phyloP scores from a whole-genome alignment of 257 asterid genomes.

The Gentiana dahurica region DNA sequence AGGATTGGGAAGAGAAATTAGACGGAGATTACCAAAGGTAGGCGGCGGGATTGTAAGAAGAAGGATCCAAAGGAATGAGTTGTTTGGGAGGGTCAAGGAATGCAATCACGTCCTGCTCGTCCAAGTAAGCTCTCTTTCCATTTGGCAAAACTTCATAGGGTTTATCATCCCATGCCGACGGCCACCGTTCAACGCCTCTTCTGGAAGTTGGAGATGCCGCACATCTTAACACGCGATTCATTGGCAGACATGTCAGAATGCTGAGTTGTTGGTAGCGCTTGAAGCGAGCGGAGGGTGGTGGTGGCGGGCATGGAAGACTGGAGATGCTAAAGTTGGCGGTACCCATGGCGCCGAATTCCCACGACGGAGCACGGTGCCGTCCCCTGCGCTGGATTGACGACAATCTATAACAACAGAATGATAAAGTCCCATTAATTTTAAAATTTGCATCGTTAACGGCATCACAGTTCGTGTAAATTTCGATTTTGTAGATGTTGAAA shows the following conservation, averaged over 20 bases:
- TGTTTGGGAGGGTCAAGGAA: conserved; percentile 72
- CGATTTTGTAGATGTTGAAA: no score
- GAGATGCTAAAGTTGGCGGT: not conserved
- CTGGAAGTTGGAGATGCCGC: not conserved
- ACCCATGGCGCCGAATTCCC: not conserved
- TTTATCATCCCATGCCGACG: conserved; percentile 36
- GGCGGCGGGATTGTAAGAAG: conserved; percentile 68
- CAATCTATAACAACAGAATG: no score
- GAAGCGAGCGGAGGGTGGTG: not conserved
- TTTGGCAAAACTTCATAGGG: conserved; percentile 24
- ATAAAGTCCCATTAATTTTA: no score
- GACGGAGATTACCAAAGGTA: conserved; percentile 56
- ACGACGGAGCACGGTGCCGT: not conserved
- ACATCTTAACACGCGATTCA: not conserved
- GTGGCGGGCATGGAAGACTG: not conserved
- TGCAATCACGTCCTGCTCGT: conserved; percentile 61
- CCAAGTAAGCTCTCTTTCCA: conserved; percentile 32
- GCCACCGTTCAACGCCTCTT: not conserved
- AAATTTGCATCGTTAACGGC: no score
- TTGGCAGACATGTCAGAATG: not conserved
- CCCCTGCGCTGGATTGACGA: not conserved
- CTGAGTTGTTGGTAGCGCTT: not conserved
- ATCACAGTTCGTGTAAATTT: no score
- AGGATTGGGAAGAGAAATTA: not conserved
- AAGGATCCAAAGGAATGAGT: conserved; percentile 73